These are phyloP conservation scores for Kockiozyma suomiensis DNA, from an alignment of 805 yeast species.

Conservation along the genomic window DNA sequence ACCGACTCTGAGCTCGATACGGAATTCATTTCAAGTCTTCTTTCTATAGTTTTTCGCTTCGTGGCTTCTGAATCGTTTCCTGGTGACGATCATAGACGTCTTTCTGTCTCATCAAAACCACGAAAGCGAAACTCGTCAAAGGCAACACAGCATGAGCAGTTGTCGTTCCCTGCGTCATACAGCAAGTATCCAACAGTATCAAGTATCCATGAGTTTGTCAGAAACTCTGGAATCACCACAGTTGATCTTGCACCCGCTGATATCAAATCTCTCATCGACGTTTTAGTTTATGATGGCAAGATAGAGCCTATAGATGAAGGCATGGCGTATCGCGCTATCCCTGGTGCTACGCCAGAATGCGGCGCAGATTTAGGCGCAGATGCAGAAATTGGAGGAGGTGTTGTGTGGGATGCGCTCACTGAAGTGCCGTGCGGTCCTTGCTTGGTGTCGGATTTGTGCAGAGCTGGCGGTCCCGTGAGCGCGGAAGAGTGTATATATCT, in stretches of 20 bases:
- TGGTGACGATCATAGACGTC: slow-evolving; percentile 28
- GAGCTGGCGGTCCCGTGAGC: slow-evolving; percentile 40
- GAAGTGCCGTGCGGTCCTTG: slow-evolving; percentile 43
- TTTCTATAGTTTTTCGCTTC: slow-evolving; percentile 85
- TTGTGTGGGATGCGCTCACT: slow-evolving; percentile 35
- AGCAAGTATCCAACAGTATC: slow-evolving; percentile 69
- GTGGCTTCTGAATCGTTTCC: slow-evolving; percentile 79
- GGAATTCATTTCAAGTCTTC: slow-evolving; percentile 83
- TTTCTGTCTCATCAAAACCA: background rate
- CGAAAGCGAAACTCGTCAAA: slow-evolving; percentile 10
- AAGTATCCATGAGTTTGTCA: slow-evolving; percentile 74
- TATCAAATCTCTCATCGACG: slow-evolving; percentile 82
- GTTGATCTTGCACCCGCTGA: slow-evolving; percentile 77
- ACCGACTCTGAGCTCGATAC: slow-evolving; percentile 93
- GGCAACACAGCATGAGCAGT: slow-evolving; percentile 41
- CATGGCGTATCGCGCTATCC: slow-evolving; percentile 71
- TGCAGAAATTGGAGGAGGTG: slow-evolving; percentile 7
- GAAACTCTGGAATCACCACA: slow-evolving; percentile 70
- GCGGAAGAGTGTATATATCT: slow-evolving; percentile 40
- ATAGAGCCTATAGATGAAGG: slow-evolving; percentile 62
- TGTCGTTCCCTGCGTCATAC: slow-evolving; percentile 59
- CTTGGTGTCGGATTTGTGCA: slow-evolving; percentile 40
- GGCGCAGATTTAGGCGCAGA: slow-evolving; percentile 47
- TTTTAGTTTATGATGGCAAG: slow-evolving; percentile 82
- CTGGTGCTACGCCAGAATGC: slow-evolving; percentile 45